Evolutionary conservation across 768 basidiomycete genomes (phyloP), one percentile per base, ranked within the genome.

Genomic region (Gymnopilus junonius): DNA sequence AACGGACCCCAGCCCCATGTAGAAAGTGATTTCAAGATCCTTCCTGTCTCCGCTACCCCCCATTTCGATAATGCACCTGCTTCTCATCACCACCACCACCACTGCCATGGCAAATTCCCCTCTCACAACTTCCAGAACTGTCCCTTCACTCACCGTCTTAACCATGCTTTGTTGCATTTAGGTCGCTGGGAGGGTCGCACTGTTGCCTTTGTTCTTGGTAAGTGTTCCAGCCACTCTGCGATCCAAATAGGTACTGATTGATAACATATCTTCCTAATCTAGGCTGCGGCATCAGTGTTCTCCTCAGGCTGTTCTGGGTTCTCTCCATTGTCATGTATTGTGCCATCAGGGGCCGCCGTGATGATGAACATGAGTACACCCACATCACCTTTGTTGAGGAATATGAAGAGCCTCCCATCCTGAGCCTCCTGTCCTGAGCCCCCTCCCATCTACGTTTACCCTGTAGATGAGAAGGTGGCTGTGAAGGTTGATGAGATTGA

Each of bases 211-310:
- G 92, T 94, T 60, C 83, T 94, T 17, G 93, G 92, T 80, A 56
- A 55, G 74, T 68, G 35, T 21, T 59, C 20, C 43, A 39, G 35
- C 50, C 29, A 21, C 20, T 45, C 29, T 57, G n/a, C 40, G 53
- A 46, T 43, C 10, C 5, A 20, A 31, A 54, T 50, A 32, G n/a
- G 29, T 69, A 42, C 46, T 53, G 50, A 51, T 17, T 29, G 48
- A 51, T 48, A 1, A 12, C 40, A n/a, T 43, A 46, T 42, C 23
- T 14, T 40, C n/a, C n/a, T n/a, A n/a, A n/a, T n/a, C n/a, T 65
- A 92, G 91, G 92, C n/a, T 93, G 91, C 69, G 92, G 92, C 55
- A 85, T 93, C 56, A 93, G 93, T 58, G 92, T 93, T 45, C 83
- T 94, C 25, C 74, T 94, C 61, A 83, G 93, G 72, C 92, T 94